Conservation (phyloP, 2,329 filamentous ascomycete species). For the Alternaria sp. region DNA sequence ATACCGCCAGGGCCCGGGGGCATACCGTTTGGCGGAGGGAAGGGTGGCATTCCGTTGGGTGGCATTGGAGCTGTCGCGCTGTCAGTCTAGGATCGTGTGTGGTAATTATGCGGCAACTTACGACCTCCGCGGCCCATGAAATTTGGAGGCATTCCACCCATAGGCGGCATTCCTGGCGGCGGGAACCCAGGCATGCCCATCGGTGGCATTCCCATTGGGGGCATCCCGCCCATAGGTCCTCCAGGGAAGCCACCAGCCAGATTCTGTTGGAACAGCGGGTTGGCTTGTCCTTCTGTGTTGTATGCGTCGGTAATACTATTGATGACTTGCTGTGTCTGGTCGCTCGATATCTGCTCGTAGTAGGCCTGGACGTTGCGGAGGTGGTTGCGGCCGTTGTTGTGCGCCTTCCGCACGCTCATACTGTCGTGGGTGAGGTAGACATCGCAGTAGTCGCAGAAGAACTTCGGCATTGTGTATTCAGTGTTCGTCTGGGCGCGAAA, state of each 20-base stretch:
- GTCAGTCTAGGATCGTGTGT: slow-evolving; percentile 1
- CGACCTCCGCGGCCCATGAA: slow-evolving; percentile 52
- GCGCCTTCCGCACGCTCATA: slow-evolving; percentile 98
- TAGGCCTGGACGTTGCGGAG: slow-evolving; percentile 97
- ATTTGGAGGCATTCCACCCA: slow-evolving; percentile 46
- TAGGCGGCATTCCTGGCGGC: slow-evolving; percentile 39
- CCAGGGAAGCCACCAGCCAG: slow-evolving; percentile 58
- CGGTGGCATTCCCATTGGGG: slow-evolving; percentile 28
- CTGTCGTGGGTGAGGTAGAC: slow-evolving; percentile 99
- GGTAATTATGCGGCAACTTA: slow-evolving; percentile 24
- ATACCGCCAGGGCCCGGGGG: slow-evolving; percentile 43
- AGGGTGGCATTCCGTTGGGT: slow-evolving; percentile 38
- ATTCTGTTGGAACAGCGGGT: slow-evolving; percentile 73
- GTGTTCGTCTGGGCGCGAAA: neutral
- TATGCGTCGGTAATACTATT: slow-evolving; percentile 97
- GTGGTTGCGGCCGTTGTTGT: slow-evolving; percentile 96
- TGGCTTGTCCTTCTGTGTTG: slow-evolving; percentile 89
- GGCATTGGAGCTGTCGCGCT: slow-evolving; percentile 32
- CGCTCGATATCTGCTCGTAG: slow-evolving; percentile 98
- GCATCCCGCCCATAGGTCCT: slow-evolving; percentile 30
- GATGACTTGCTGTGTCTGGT: slow-evolving; percentile 98
- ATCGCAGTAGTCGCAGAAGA: slow-evolving; percentile 90
- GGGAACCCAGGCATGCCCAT: slow-evolving; percentile 31
- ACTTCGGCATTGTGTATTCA: slow-evolving; percentile 31
- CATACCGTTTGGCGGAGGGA: slow-evolving; percentile 43